A percentile compares a stretch with the other conserved stretches of the same genome.
Evolutionary conservation across 495 filamentous ascomycete genomes (phyloP).

Genomic region (Xylaria castorea): DNA sequence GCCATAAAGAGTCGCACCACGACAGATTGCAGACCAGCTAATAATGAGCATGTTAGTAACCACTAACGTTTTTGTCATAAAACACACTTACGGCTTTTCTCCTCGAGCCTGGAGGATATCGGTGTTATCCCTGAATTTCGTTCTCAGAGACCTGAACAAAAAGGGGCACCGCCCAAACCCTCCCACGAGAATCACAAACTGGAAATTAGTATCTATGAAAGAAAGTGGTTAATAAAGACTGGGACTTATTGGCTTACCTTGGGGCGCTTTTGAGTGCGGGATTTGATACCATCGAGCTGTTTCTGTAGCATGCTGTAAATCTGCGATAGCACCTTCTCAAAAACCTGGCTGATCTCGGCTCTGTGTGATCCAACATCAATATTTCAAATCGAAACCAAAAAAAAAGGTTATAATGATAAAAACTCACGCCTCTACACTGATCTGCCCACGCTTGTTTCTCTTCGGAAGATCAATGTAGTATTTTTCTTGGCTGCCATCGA

Average conservation of each 20-base stretch:
- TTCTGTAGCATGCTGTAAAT: neutral
- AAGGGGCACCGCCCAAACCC: conserved; percentile 20
- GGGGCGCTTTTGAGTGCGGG: neutral
- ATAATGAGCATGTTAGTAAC: neutral
- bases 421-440: neutral
- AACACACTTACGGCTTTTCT: conserved; percentile 11
- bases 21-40: conserved; percentile 16
- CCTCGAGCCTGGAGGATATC: conserved; percentile 12
- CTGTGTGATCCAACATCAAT: neutral
- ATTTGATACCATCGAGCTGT: neutral
- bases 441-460: conserved; percentile 11
- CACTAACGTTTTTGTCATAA: neutral
- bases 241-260: neutral
- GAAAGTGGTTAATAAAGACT: too few relatives aligned
- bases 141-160: neutral
- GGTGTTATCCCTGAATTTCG: neutral
- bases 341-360: neutral
- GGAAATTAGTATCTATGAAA: neutral
- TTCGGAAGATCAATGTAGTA: conserved; percentile 15
- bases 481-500: conserved; percentile 8
- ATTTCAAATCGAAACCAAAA: neutral
- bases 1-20: neutral
- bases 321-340: neutral
- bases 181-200: conserved; percentile 26
- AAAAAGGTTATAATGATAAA: neutral